Evolutionary conservation across 495 filamentous ascomycete genomes (phyloP).

Genomic region (Trichoderma orchidacearum): DNA sequence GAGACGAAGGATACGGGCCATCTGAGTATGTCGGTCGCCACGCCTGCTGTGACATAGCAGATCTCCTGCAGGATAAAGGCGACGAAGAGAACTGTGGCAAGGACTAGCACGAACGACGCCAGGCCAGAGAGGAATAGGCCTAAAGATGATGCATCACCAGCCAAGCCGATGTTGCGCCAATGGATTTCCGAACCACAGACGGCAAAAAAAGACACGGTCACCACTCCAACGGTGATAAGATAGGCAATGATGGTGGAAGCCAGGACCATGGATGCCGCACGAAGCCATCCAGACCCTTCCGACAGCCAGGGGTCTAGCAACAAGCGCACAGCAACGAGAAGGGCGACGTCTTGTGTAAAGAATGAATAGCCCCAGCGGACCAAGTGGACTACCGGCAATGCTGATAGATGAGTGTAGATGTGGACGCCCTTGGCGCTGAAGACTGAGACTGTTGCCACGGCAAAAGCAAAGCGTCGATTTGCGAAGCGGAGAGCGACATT

Average conservation of each 20-base stretch:
- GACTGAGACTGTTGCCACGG: not conserved
- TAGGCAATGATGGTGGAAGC: not conserved
- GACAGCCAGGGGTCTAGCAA: not conserved
- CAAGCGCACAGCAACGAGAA: not conserved
- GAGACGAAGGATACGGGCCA: not conserved
- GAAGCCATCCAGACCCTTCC: not conserved
- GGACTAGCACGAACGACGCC: not conserved
- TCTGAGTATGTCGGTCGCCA: not conserved
- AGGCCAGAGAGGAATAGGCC: not conserved
- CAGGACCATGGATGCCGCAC: not conserved
- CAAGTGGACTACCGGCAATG: not conserved
- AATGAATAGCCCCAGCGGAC: not conserved
- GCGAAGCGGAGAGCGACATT: not conserved
- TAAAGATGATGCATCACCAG: not conserved
- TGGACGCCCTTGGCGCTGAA: conserved; percentile 1
- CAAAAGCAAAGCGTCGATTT: not conserved
- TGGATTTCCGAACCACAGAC: not conserved
- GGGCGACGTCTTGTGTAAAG: not conserved
- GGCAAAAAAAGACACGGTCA: not conserved
- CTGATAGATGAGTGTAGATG: not conserved
- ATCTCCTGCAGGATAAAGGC: not conserved
- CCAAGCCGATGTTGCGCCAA: conserved; percentile 1
- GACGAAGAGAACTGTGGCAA: not conserved
- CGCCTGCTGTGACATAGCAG: not conserved
- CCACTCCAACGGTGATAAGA: not conserved